Conservation (phyloP, 345 rosid species). For the Triadica sebifera region DNA sequence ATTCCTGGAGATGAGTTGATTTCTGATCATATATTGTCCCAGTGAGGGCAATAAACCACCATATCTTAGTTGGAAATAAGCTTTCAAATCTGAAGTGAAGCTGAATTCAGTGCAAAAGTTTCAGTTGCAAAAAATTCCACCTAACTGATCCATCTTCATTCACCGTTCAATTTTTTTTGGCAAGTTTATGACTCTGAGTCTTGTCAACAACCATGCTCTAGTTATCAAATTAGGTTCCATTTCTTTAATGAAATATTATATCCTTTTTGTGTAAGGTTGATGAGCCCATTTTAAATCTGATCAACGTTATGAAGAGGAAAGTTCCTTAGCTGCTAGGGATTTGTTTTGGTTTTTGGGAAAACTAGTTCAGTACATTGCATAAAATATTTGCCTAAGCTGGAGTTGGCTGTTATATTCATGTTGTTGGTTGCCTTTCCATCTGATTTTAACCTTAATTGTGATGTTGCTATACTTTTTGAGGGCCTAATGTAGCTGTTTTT, state of each 20-base stretch:
- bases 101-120: not conserved
- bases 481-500: conserved; percentile 27
- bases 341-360: not conserved
- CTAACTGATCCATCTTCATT: not conserved
- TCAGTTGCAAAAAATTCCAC: not conserved
- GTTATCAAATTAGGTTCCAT: no score
- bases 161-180: not conserved
- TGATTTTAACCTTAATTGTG: not conserved
- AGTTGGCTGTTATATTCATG: not conserved
- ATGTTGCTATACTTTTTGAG: not conserved
- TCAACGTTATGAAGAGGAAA: not conserved
- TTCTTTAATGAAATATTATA: no score
- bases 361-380: not conserved
- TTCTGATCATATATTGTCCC: no score
- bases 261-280: not conserved
- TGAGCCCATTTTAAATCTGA: not conserved
- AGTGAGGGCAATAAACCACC: no score
- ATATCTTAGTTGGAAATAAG: not conserved
- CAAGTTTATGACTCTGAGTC: no score
- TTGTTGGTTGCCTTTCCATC: not conserved
- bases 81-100: not conserved
- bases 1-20: not conserved
- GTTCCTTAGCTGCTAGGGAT: not conserved
- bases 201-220: no score
- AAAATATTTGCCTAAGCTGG: not conserved